Evolutionary conservation across 208 protist species (phyloP), one percentile per base, ranked within the genome.

Genomic region (Angomonas desouzai): DNA sequence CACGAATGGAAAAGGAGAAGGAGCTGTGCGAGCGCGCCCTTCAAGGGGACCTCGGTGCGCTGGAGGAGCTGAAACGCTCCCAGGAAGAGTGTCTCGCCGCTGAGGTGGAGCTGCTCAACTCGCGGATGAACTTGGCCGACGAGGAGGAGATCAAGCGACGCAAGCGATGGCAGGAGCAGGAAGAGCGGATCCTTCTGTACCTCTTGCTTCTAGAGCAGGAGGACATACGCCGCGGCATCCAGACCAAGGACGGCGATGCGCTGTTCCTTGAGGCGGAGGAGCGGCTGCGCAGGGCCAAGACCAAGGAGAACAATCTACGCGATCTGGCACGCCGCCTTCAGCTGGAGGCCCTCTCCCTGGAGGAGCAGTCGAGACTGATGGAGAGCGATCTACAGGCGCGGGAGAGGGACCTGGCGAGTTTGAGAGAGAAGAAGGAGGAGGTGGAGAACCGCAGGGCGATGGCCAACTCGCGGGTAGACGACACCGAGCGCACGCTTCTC

Each of bases 131-230:
- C 10, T 33, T 48, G 33, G 56, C 64, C 27, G 28, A 69, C n/a
- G 57, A 40, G 34, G 60, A 65, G 45, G 67, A 74, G 62, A 30
- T 23, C 2, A 45, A 45, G 48, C 72, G 76, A 32, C 38, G 23
- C 20, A 49, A 53, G 56, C 66, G 62, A 1, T 48, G 74, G 55
- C 70, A 60, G 4, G 66, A 66, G 30, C 81, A 90, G 76, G 83
- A 89, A 64, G 63, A 45, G 49, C 56, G 79, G 66, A 83, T 85
- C 23, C 79, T 69, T 27, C 48, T 63, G 47, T 92, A 86, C 64
- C 57, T 87, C 4, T 61, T 87, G 0, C 66, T 72, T 27, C 71
- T 92, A 18, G 76, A 87, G 64, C 66, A 62, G 63, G 83, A 90
- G 62, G 81, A 87, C 51, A 63, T 77, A 16, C 66, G 68, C 47